phyloP scores from a whole-genome alignment of 2,329 filamentous ascomycete species.

The Ceratocystiopsis minuta region DNA sequence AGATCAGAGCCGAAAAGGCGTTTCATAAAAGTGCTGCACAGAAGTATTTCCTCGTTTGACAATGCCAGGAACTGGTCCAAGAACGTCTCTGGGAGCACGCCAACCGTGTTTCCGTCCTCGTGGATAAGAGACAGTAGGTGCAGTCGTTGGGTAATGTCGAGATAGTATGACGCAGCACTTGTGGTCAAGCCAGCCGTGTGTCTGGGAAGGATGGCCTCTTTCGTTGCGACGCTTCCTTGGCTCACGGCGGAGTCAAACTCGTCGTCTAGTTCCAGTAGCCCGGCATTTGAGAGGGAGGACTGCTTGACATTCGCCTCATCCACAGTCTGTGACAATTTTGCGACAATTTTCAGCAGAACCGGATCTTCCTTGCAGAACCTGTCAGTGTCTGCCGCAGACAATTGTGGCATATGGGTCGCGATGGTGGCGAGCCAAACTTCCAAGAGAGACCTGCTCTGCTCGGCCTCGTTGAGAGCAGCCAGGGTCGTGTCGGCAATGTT shows the following conservation, averaged over 20 bases:
- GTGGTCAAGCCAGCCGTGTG: conserved; percentile 23
- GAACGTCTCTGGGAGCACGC: conserved; percentile 30
- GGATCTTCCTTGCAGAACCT: conserved; percentile 20
- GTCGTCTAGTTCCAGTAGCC: conserved; percentile 50
- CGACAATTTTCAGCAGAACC: conserved; percentile 25
- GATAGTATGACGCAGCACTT: conserved; percentile 27
- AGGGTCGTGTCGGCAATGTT: conserved; percentile 24
- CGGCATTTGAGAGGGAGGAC: conserved; percentile 20
- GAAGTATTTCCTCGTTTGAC: conserved; percentile 33
- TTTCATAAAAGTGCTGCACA: conserved; percentile 28
- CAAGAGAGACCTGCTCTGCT: conserved; percentile 27
- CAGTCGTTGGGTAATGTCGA: conserved; percentile 28
- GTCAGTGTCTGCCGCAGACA: conserved; percentile 21
- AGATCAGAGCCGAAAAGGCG: conserved; percentile 38
- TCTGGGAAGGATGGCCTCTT: conserved; percentile 25
- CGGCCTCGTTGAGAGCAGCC: conserved; percentile 21
- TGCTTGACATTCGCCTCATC: conserved; percentile 17
- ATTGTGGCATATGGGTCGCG: conserved; percentile 27
- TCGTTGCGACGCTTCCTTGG: conserved; percentile 21
- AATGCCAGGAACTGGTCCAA: conserved; percentile 31
- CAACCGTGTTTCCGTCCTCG: conserved; percentile 26
- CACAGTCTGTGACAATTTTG: conserved; percentile 19
- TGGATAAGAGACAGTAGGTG: conserved; percentile 25
- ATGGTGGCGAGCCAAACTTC: conserved; percentile 28
- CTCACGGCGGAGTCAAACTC: conserved; percentile 44